Percentiles rank a stretch among this genome's conserved stretches.
phyloP scores from a whole-genome alignment of 2,329 filamentous ascomycete genomes.

The Microcyclosporella mali region DNA sequence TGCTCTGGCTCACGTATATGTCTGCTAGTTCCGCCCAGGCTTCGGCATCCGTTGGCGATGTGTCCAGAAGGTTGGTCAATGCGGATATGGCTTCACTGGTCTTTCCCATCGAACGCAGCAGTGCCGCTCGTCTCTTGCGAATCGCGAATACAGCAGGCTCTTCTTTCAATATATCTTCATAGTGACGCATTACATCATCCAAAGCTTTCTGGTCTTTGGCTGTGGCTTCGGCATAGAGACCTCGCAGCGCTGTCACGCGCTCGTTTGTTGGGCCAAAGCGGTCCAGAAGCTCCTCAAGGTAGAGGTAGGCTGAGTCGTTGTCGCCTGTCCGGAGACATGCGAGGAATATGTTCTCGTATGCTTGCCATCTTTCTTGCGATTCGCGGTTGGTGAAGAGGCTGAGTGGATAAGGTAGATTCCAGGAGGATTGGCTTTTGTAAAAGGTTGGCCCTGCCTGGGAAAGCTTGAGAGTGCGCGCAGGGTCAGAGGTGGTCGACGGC shows the following conservation, averaged over 20 bases:
- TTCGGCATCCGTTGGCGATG: conserved; percentile 83
- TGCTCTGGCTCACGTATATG: conserved; percentile 71
- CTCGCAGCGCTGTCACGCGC: conserved; percentile 74
- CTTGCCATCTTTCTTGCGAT: conserved; percentile 72
- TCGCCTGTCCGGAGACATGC: conserved; percentile 80
- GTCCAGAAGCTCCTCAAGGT: conserved; percentile 66
- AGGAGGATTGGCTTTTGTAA: conserved; percentile 32
- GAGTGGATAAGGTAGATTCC: conserved; percentile 44
- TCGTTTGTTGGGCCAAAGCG: conserved; percentile 84
- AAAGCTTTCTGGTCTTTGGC: conserved; percentile 62
- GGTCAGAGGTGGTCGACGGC: conserved; percentile 36
- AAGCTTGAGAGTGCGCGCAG: conserved; percentile 39
- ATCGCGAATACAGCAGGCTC: conserved; percentile 79
- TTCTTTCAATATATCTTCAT: conserved; percentile 66
- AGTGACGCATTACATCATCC: conserved; percentile 65
- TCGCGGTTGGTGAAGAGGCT: conserved; percentile 53
- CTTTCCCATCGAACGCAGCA: conserved; percentile 68
- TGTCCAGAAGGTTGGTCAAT: conserved; percentile 69
- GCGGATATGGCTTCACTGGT: conserved; percentile 66
- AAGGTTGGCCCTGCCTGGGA: conserved; percentile 42
- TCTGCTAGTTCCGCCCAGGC: conserved; percentile 89
- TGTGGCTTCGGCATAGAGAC: conserved; percentile 76
- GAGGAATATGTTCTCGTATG: conserved; percentile 80
- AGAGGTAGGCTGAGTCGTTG: conserved; percentile 66
- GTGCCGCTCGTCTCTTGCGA: conserved; percentile 73